These are phyloP conservation scores for Flaveria trinervia DNA, from an alignment of 129 eudicot genomes.

Conservation along the genomic window DNA sequence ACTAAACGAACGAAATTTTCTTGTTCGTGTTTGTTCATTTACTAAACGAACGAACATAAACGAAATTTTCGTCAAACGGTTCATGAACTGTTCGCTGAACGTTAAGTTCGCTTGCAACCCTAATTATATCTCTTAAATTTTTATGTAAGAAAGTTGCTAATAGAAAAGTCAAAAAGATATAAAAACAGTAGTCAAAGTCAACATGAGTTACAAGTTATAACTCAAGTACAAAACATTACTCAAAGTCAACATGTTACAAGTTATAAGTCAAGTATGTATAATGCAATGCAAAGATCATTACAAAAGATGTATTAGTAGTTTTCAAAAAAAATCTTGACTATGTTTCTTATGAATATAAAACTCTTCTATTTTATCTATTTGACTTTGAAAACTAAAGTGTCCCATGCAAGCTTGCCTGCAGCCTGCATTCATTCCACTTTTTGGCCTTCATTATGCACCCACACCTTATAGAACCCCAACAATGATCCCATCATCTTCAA, in stretches of 20 bases:
- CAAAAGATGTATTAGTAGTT: background rate
- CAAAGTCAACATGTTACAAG: background rate
- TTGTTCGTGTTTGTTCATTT: no score
- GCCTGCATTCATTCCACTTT: conserved; percentile 9
- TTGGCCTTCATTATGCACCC: conserved; percentile 20
- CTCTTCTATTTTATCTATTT: background rate
- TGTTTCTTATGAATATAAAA: background rate
- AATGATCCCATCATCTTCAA: conserved; percentile 19
- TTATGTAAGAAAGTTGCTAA: no score
- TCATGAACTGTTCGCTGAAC: no score
- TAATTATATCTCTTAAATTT: no score
- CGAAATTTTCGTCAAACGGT: no score
- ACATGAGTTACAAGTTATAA: background rate
- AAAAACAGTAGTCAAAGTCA: background rate
- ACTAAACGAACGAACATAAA: no score
- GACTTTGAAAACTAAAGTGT: conserved; percentile 20
- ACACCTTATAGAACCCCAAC: background rate
- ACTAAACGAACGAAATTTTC: no score
- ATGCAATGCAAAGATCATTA: no score
- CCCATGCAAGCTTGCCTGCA: background rate
- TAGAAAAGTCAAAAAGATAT: background rate
- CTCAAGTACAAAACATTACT: background rate
- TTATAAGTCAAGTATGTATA: background rate
- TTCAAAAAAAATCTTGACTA: background rate
- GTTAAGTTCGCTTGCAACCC: no score